phyloP scores from a whole-genome alignment of 768 basidiomycete genomes.

The Daedaleopsis sinensis region DNA sequence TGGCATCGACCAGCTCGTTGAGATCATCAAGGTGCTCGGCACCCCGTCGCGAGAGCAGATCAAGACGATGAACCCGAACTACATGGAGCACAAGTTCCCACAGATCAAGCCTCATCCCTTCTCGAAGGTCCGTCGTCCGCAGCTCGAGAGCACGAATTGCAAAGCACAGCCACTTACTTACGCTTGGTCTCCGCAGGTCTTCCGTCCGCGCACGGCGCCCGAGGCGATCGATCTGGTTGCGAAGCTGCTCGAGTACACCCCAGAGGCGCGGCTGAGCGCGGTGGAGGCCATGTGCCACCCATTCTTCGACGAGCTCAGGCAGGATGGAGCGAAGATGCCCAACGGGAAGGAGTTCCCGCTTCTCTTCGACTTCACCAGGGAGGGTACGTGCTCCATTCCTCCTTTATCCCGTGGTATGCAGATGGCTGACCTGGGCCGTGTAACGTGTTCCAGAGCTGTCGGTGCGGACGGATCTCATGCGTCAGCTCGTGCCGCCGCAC shows the following conservation, averaged over 20 bases:
- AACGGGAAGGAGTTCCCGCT: conserved; percentile 96
- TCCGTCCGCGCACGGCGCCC: conserved; percentile 94
- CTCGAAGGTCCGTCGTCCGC: conserved; percentile 71
- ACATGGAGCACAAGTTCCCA: conserved; percentile 99
- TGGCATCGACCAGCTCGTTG: conserved; percentile 98
- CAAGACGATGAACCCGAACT: conserved; percentile 99
- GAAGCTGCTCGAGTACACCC: conserved; percentile 97
- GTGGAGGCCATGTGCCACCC: conserved; percentile 92
- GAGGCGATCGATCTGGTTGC: conserved; percentile 97
- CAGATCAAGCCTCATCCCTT: conserved; percentile 99
- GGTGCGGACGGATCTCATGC: conserved; percentile 92
- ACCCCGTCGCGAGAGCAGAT: conserved; percentile 99
- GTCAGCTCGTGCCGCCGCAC: conserved; percentile 86
- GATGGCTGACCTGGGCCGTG: conserved; percentile 8
- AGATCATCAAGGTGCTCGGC: conserved; percentile 99
- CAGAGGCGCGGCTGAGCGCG: conserved; percentile 86
- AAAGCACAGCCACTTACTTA: background rate
- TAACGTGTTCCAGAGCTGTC: conserved; percentile 75
- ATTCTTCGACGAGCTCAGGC: conserved; percentile 96
- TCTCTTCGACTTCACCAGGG: conserved; percentile 94
- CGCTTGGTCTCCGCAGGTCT: conserved; percentile 61
- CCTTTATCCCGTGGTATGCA: background rate
- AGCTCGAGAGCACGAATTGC: background rate
- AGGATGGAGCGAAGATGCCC: conserved; percentile 91
- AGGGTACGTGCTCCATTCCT: conserved; percentile 62